Conservation (phyloP, 176 grass and related monocot species). For the Poa annua region DNA sequence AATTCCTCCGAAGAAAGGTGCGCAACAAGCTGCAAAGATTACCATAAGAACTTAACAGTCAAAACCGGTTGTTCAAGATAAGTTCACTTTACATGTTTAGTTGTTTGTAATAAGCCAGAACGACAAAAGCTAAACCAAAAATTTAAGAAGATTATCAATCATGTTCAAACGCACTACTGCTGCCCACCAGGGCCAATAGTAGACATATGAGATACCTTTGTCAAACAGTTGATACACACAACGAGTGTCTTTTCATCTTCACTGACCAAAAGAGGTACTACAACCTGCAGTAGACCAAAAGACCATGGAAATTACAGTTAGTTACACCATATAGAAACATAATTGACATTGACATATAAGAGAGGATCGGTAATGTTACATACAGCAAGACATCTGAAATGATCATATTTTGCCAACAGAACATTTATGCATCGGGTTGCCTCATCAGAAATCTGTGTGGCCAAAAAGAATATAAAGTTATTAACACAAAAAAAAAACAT, state of each 20-base stretch:
- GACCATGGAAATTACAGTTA: constrained; percentile 35
- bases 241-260: constrained; percentile 98
- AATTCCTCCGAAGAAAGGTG: constrained; percentile 83
- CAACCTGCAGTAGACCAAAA: constrained; percentile 65
- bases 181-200: not conserved
- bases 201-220: constrained; percentile 71
- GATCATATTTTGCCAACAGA: constrained; percentile 80
- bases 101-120: not conserved
- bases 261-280: constrained; percentile 88
- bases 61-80: constrained; percentile 29
- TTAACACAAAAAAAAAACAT: constrained; percentile 9
- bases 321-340: constrained; percentile 26
- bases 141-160: constrained; percentile 1
- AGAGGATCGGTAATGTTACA: constrained; percentile 30
- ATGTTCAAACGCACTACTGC: not conserved
- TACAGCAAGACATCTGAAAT: constrained; percentile 92
- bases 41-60: constrained; percentile 33
- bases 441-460: constrained; percentile 88
- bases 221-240: constrained; percentile 96
- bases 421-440: constrained; percentile 80
- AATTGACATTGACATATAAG: constrained; percentile 16
- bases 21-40: constrained; percentile 72
- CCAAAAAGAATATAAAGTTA: constrained; percentile 46
- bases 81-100: not conserved
- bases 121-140: not conserved